phyloP scores from a whole-genome alignment of 768 basidiomycete species.

The Sarcomyxa edulis region DNA sequence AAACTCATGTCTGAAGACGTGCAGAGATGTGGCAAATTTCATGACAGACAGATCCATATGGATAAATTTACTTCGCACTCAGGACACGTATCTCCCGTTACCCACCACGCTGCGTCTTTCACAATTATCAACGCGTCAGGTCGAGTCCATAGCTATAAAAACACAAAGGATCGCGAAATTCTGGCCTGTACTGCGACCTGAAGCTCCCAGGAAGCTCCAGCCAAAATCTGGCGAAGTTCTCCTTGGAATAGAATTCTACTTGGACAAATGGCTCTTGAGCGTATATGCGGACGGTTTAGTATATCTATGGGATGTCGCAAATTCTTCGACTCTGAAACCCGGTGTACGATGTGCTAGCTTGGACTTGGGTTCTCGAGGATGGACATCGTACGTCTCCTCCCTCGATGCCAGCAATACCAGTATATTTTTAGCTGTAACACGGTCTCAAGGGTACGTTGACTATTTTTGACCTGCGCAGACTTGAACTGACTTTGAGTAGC shows the following conservation, averaged over 20 bases:
- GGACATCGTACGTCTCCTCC: conserved; percentile 16
- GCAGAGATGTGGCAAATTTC: too few species aligned
- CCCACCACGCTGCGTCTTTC: too few species aligned
- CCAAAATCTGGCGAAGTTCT: too few species aligned
- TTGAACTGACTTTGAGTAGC: conserved; percentile 9
- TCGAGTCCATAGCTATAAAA: too few species aligned
- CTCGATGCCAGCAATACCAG: conserved; percentile 15
- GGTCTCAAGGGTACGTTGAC: conserved; percentile 16
- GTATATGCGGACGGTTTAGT: conserved; percentile 2
- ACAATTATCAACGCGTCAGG: too few species aligned
- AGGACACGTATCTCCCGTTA: too few species aligned
- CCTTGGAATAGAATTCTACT: conserved; percentile 2
- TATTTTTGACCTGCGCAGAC: not conserved
- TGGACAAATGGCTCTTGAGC: conserved; percentile 5
- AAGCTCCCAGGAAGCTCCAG: too few species aligned
- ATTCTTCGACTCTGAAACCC: not conserved
- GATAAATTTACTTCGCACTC: too few species aligned
- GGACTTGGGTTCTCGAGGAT: conserved; percentile 9
- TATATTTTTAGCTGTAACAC: conserved; percentile 21
- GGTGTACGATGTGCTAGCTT: not conserved
- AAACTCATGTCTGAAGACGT: too few species aligned
- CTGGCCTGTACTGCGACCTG: too few species aligned
- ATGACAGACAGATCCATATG: too few species aligned
- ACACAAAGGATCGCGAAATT: too few species aligned
- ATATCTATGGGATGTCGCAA: conserved; percentile 1